A percentile compares a stretch with the other conserved stretches of the same genome.
Conservation (phyloP, 1,284 basidiomycete genomes). For the Trichosporon sp. region DNA sequence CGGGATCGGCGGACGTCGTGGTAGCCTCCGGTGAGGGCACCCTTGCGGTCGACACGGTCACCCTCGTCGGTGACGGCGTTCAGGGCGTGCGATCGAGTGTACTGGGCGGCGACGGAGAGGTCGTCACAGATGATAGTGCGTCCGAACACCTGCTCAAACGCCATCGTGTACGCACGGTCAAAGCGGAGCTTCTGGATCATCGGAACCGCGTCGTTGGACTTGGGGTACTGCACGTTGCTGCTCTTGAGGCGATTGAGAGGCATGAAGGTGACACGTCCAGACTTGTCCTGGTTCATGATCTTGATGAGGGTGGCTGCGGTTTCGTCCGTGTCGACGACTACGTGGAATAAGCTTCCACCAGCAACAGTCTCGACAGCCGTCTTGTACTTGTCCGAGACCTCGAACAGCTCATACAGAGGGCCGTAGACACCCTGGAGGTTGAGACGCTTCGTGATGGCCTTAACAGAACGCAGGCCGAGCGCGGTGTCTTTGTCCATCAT, state of each 20-base stretch:
- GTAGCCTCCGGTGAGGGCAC: conserved; percentile 91
- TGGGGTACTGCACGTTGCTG: conserved; percentile 61
- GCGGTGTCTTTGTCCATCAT: conserved; percentile 99
- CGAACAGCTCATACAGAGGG: conserved; percentile 88
- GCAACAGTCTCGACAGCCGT: conserved; percentile 91
- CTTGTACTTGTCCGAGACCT: conserved; percentile 88
- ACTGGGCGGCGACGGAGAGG: conserved; percentile 85
- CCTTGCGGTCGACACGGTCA: conserved; percentile 95
- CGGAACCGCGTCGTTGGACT: conserved; percentile 82
- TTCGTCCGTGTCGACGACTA: conserved; percentile 93
- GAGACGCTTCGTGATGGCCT: conserved; percentile 70
- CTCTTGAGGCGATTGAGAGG: conserved; percentile 93
- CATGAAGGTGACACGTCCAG: conserved; percentile 95
- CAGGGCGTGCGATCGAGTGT: conserved; percentile 88
- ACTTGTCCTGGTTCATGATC: conserved; percentile 85
- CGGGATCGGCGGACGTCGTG: conserved; percentile 87
- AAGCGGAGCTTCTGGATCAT: conserved; percentile 79
- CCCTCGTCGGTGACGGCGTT: conserved; percentile 97
- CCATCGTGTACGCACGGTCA: conserved; percentile 66
- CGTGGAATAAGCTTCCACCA: conserved; percentile 84
- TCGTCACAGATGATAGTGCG: conserved; percentile 94
- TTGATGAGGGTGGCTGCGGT: conserved; percentile 85
- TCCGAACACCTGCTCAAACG: conserved; percentile 97
- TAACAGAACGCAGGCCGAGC: conserved; percentile 75
- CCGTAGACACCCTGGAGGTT: conserved; percentile 77